These are phyloP conservation scores for Botrytis paeoniae DNA, from an alignment of 2,329 filamentous ascomycete species.

Conservation along the genomic window DNA sequence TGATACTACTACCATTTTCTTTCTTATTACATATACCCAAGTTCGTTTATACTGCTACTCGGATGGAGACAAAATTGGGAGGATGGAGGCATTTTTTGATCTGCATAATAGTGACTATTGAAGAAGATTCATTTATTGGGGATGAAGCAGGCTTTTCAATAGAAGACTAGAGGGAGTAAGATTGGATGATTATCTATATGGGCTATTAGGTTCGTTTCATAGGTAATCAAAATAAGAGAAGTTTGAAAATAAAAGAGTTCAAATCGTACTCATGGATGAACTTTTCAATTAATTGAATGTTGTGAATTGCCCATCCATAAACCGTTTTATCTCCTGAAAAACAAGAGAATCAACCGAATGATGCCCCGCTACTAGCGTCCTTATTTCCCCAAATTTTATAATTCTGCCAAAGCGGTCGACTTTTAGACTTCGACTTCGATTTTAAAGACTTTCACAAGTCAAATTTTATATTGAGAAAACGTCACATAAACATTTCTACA, in stretches of 20 bases:
- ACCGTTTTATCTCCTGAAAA: background rate
- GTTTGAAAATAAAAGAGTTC: background rate
- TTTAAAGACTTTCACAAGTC: background rate
- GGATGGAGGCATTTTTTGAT: constrained; percentile 4
- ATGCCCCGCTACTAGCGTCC: constrained; percentile 12
- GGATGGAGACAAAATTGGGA: constrained; percentile 14
- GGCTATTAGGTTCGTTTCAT: constrained; percentile 1
- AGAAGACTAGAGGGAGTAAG: background rate
- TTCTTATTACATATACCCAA: constrained; percentile 37
- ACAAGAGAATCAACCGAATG: background rate
- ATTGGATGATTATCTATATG: background rate
- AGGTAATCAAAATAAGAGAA: background rate
- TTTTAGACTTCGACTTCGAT: background rate
- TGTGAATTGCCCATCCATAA: background rate
- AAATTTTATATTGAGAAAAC: background rate
- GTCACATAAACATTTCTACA: background rate
- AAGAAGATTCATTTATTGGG: constrained; percentile 1
- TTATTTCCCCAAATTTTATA: background rate
- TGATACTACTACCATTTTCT: constrained; percentile 21
- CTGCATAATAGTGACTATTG: constrained; percentile 15
- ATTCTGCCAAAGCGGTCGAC: constrained; percentile 11
- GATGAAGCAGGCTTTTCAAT: constrained; percentile 15
- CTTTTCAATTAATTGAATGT: background rate
- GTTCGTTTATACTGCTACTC: constrained; percentile 33
- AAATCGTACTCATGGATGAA: background rate